These are phyloP conservation scores for Talaromyces atroroseus DNA, from an alignment of 2,329 filamentous ascomycete species.

Conservation along the genomic window DNA sequence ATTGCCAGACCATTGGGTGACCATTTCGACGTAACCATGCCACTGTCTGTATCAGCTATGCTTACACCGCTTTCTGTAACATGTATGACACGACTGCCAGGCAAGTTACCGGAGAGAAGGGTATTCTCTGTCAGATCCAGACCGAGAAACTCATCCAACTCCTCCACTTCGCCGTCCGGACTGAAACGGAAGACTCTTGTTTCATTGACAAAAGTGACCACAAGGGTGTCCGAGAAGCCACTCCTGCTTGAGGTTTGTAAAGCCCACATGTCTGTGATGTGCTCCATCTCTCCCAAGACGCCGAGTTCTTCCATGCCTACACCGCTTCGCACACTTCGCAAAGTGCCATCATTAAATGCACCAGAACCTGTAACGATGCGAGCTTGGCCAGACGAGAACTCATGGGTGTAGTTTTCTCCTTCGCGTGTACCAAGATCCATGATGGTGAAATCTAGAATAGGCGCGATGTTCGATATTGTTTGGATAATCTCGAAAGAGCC, in stretches of 20 bases:
- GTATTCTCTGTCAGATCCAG: constrained; percentile 66
- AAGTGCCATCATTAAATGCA: constrained; percentile 78
- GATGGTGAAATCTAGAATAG: constrained; percentile 86
- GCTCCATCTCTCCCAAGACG: constrained; percentile 70
- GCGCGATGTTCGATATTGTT: constrained; percentile 76
- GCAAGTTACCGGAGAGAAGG: constrained; percentile 62
- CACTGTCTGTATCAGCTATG: constrained; percentile 55
- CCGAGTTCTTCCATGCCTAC: constrained; percentile 87
- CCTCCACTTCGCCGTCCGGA: constrained; percentile 71
- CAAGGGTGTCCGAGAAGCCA: constrained; percentile 57
- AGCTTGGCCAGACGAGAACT: constrained; percentile 92
- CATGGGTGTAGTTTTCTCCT: constrained; percentile 71
- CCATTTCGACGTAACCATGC: constrained; percentile 44
- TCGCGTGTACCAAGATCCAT: constrained; percentile 93
- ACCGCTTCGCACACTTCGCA: constrained; percentile 87
- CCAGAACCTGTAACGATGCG: constrained; percentile 90
- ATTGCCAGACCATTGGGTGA: constrained; percentile 52
- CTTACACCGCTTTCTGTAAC: constrained; percentile 62
- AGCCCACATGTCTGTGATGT: constrained; percentile 68
- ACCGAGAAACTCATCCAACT: constrained; percentile 70
- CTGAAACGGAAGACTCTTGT: constrained; percentile 79
- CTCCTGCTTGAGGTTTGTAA: constrained; percentile 50
- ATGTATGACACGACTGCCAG: constrained; percentile 63
- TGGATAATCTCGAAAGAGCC: constrained; percentile 65
- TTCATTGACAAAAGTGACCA: constrained; percentile 76